Evolutionary conservation across 2,329 filamentous ascomycete species (phyloP), one percentile per base, ranked within the genome.

Genomic region (Magnaporthiopsis rhizophila): DNA sequence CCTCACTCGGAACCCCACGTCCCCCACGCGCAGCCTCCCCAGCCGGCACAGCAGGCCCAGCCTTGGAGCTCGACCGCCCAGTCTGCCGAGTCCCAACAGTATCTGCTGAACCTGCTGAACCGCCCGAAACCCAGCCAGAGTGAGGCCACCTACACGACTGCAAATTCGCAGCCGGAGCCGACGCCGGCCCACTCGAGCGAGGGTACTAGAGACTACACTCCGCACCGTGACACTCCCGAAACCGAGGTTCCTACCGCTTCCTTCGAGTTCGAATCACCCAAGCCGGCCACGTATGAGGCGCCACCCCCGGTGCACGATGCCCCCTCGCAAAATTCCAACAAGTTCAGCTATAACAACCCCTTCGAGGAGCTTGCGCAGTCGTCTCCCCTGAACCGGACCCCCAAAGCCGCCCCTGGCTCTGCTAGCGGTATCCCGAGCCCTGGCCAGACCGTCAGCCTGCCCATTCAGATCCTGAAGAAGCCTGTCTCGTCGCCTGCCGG

Each of bases 81-180:
- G 63, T 77, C 83, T 28, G 82, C 86, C 60, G 89, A 92, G 74
- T 91, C 92, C 5, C 90, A 96, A 75, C 88, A 94, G 68, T 90
- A 95, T 72, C 81, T 99, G 61, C 86, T 98, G 67, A 89, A 91
- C 70, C 81, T 98, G 65, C 83, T 99, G 68, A 95, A 92, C 72
- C 88, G 89, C 61, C 87, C 90, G 63, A 92, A 89, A 77, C 86
- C 86, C 15, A 80, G 81, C 65, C 86, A 88, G 74, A 80, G 78
- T 61, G 84, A 87, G 60, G 77, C 78, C 67, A 71, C 75, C 7
- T 69, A 76, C 63, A 62, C 79, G 66, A 72, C 74, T 63, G 57
- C 57, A 21, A 53, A 8, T 9, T 38, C 45, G 13, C 34, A 45
- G 34, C 24, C 60, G 28, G 60, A 62, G 60, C 74, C 78, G 28